Conservation (phyloP, 805 yeast species). For the Ogataea philodendri region DNA sequence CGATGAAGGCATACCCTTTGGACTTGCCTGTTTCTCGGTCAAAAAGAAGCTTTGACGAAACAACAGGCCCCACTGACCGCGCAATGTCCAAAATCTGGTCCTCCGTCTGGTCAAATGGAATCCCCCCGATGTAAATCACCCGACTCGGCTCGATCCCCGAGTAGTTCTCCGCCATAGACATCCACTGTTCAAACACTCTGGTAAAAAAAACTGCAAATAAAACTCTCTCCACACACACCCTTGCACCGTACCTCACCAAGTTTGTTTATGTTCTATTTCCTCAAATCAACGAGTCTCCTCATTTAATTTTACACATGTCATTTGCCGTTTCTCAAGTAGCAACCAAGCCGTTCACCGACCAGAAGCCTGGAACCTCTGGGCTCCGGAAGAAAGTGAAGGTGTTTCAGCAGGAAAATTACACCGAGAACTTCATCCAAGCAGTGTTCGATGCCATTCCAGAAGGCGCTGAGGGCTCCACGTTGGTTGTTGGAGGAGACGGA, state of each 20-base stretch:
- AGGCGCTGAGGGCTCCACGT: constrained; percentile 67
- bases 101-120: constrained; percentile 92
- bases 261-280: too few species aligned
- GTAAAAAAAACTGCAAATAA: too few species aligned
- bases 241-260: constrained; percentile 4
- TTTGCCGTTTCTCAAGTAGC: constrained; percentile 35
- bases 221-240: constrained; percentile 5
- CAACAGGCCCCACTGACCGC: constrained; percentile 84
- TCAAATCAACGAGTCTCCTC: too few species aligned
- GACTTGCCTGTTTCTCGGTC: constrained; percentile 89
- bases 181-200: too few species aligned
- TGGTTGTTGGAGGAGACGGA: constrained; percentile 97
- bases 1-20: constrained; percentile 86
- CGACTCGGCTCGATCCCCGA: constrained; percentile 31
- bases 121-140: constrained; percentile 76
- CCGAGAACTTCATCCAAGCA: constrained; percentile 92
- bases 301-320: constrained; percentile 22
- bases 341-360: constrained; percentile 82
- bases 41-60: constrained; percentile 69
- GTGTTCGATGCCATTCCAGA: constrained; percentile 86
- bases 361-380: constrained; percentile 98
- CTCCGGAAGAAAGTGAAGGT: constrained; percentile 86
- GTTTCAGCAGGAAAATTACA: constrained; percentile 73
- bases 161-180: constrained; percentile 10
- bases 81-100: constrained; percentile 86